These are phyloP conservation scores for Sclerotinia sclerotiorum DNA, from an alignment of 2,329 filamentous ascomycete genomes.

Conservation along the genomic window DNA sequence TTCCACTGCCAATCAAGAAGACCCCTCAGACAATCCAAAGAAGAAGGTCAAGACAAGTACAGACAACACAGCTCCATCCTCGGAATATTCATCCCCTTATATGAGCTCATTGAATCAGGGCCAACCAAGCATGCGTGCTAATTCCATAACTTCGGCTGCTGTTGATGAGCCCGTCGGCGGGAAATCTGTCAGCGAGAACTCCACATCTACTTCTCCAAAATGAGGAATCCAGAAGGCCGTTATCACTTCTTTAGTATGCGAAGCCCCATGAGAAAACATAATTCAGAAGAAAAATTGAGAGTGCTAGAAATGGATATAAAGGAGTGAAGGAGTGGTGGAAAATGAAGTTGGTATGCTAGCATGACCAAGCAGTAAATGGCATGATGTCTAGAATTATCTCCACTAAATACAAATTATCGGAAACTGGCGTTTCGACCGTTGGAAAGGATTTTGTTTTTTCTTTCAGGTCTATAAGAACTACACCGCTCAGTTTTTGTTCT, in stretches of 20 bases:
- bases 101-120: background rate
- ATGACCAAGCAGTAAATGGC: background rate
- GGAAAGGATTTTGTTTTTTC: too few species aligned
- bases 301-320: too few species aligned
- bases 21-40: background rate
- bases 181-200: background rate
- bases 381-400: background rate
- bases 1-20: background rate
- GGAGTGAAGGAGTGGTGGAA: background rate
- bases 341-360: background rate
- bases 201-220: too few species aligned
- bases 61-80: background rate
- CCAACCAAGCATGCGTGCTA: background rate
- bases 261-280: background rate
- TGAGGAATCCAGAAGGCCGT: background rate
- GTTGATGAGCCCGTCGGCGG: background rate
- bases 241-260: background rate
- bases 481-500: background rate
- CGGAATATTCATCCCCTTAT: background rate
- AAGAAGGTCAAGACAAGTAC: background rate
- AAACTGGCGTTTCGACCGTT: background rate
- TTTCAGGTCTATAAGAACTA: background rate
- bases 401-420: background rate
- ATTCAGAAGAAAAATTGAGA: too few species aligned
- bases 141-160: too few species aligned